These are phyloP conservation scores for Mycena capillaripes DNA, from an alignment of 768 basidiomycete genomes.

Conservation along the genomic window DNA sequence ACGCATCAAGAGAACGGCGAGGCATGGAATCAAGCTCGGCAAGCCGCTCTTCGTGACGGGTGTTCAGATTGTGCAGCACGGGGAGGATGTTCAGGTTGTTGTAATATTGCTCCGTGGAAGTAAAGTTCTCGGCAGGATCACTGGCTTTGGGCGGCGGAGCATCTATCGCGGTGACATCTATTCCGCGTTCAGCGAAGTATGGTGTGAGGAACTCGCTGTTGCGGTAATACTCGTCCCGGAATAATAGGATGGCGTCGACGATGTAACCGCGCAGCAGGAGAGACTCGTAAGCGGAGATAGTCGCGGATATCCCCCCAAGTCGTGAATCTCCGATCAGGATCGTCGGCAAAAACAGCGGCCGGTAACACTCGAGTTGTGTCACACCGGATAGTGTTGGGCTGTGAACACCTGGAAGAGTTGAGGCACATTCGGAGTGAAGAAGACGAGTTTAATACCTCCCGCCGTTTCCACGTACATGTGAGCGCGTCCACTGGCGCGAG, in stretches of 20 bases:
- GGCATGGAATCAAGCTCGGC: conserved; percentile 84
- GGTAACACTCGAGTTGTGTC: conserved; percentile 88
- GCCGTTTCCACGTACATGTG: conserved; percentile 95
- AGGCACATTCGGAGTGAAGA: neutral
- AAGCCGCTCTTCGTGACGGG: conserved; percentile 75
- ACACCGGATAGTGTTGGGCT: conserved; percentile 89
- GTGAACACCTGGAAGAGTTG: conserved; percentile 78
- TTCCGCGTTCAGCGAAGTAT: conserved; percentile 83
- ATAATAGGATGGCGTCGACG: conserved; percentile 86
- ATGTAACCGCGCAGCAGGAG: conserved; percentile 91
- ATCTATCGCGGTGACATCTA: conserved; percentile 67
- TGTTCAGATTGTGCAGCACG: conserved; percentile 72
- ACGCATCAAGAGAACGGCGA: conserved; percentile 75
- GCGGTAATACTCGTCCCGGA: conserved; percentile 88
- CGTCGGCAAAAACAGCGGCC: conserved; percentile 89
- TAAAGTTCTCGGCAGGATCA: conserved; percentile 60
- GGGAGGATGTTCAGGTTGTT: conserved; percentile 59
- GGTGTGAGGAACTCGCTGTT: conserved; percentile 86
- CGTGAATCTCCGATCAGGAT: conserved; percentile 90
- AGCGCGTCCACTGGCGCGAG: conserved; percentile 44
- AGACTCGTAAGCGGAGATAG: conserved; percentile 94
- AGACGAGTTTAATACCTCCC: conserved; percentile 71
- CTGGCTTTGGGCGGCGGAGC: conserved; percentile 69
- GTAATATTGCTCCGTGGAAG: conserved; percentile 82
- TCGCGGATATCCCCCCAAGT: conserved; percentile 93